Evolutionary conservation across 208 protist species (phyloP), one percentile per base, ranked within the genome.

Genomic region (Balamuthia mandrillaris): DNA sequence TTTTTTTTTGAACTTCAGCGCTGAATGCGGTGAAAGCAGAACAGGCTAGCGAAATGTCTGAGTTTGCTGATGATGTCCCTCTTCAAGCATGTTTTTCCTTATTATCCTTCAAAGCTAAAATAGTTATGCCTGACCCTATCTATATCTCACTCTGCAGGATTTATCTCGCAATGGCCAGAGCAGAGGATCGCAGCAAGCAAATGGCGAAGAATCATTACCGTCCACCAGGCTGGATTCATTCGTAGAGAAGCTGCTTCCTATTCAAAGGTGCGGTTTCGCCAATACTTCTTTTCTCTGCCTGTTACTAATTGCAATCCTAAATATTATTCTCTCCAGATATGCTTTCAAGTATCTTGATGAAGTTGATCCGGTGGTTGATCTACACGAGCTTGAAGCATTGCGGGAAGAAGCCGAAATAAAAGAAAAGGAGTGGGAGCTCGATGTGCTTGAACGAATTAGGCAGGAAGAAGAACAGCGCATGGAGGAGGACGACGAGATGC

Each of bases 311-410:
- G 29, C 42, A 44, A 70, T 21, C 49, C 16, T 56, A 21, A 56
- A 56, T 56, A 56, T 21, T 56, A 21, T 56, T 21, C 49, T 56
- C 16, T 12, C 68, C 60, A 82, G 75, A 78, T 82, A 82, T 78
- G 75, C 75, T 10, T 82, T 82, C 54, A 78, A 82, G 29, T 82
- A 79, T 12, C 31, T 84, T n/a, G 78, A 84, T 9, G 78, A 84
- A 44, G 58, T 84, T 9, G 42, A 84, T n/a, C 78, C 78, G 14
- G 39, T 84, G 7, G 45, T 84, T 9, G 78, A 77, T 84, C 14
- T 18, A 12, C 33, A 84, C 18, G 33, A 56, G 27, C 24, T 84
- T 10, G 63, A 84, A 31, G 60, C 54, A 9, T 51, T 68, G 33
- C 60, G 78, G 14, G 41, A 84, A 29, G 37, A 84, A 79, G 37